Percentiles rank a stretch among this genome's conserved stretches.
Evolutionary conservation across 75 land plant genomes (phyloP).

Genomic region (Gnetum montanum): DNA sequence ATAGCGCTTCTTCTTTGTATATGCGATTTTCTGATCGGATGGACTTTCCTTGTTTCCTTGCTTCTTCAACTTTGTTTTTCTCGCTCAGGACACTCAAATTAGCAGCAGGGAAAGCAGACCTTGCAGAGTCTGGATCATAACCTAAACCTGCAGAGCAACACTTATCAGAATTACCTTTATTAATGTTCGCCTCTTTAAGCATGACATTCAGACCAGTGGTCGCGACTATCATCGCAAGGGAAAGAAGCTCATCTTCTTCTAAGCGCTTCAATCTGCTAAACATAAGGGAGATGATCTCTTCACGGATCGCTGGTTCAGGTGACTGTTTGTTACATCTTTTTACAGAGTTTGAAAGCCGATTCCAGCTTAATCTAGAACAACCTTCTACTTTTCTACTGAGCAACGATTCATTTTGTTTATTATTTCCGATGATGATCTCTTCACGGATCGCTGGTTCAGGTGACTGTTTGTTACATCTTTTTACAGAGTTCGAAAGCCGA

Average conservation of each 20-base stretch:
- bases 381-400: background rate
- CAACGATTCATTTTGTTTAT: conserved; percentile 19
- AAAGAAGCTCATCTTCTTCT: conserved; percentile 55
- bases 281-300: conserved; percentile 44
- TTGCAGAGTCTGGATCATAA: conserved; percentile 44
- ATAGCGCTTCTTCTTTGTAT: background rate
- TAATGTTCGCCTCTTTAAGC: conserved; percentile 32
- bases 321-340: background rate
- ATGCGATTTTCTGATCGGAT: background rate
- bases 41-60: conserved; percentile 4
- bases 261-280: conserved; percentile 52
- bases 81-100: conserved; percentile 46
- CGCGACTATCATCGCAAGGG: conserved; percentile 76
- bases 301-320: background rate
- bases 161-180: conserved; percentile 11
- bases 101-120: conserved; percentile 5
- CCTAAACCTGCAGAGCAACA: conserved; percentile 18
- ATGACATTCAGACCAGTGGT: conserved; percentile 82
- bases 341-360: background rate
- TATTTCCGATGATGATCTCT: conserved; percentile 17
- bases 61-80: conserved; percentile 37
- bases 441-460: too few relatives aligned
- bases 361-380: background rate
- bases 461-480: background rate
- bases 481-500: background rate